phyloP scores from a whole-genome alignment of 169 alveolate genomes.

The Eimeria acervulina region DNA sequence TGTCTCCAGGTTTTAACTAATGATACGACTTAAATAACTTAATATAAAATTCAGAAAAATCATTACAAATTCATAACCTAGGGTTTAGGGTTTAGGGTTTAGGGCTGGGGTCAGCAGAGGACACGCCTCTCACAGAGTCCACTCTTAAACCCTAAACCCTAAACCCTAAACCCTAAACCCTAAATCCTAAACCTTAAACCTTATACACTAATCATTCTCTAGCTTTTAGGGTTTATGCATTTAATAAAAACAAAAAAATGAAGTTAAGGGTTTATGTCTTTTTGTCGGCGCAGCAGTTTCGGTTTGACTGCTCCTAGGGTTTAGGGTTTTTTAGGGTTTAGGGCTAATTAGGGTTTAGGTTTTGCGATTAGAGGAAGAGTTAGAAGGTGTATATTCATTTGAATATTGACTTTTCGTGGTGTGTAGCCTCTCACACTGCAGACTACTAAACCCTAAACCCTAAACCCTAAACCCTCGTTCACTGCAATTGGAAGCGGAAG shows the following conservation, averaged over 20 bases:
- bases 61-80: background rate
- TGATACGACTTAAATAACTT: background rate
- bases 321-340: conserved; percentile 20
- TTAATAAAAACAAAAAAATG: background rate
- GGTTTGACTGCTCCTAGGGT: background rate
- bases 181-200: too few relatives aligned
- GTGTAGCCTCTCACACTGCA: too few relatives aligned
- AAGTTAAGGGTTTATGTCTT: background rate
- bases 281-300: background rate
- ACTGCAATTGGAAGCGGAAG: background rate
- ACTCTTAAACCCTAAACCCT: conserved; percentile 23
- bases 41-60: too few relatives aligned
- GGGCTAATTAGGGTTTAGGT: conserved; percentile 1
- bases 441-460: background rate
- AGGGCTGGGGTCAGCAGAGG: background rate
- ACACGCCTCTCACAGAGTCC: background rate
- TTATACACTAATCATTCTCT: background rate
- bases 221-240: background rate
- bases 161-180: conserved; percentile 37
- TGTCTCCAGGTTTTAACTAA: background rate
- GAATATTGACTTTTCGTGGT: too few relatives aligned
- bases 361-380: too few relatives aligned
- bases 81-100: conserved; percentile 25
- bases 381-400: too few relatives aligned
- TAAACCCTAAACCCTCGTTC: background rate